Evolutionary conservation across 768 basidiomycete genomes (phyloP), one percentile per base, ranked within the genome.

Genomic region (Podaxis sp.): DNA sequence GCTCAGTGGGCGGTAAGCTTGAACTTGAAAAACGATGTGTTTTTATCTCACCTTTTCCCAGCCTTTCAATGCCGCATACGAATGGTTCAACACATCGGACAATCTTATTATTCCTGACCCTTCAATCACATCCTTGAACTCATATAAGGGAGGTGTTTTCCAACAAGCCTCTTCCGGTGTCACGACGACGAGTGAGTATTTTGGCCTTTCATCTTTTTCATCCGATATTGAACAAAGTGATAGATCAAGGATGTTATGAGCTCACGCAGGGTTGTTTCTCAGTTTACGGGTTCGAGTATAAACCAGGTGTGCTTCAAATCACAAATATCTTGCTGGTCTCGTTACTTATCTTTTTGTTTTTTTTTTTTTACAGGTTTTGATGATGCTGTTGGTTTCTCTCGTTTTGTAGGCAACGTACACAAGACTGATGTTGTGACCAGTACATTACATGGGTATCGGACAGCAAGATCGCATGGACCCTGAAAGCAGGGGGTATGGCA

Each of bases 121-220:
- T 1, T 73, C 72, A n/a, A 72, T 75, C 20, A 86, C 87, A 0
- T 60, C 66, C 24, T 72, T 87, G 48, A 94, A 94, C 69, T 63
- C 83, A 4, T 95, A 91, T 70, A 80, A 75, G 17, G 95, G 95
- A 48, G 90, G 89, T 53, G 82, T 82, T 8, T 91, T 84, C 71
- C 95, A 96, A 72, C 92, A 96, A 69, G 89, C 93, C 2, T 89
- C 89, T 0, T 95, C 93, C 4, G 87, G 78, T 20, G 77, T 94
- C 13, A 81, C 88, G 0, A 63, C 66, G 11, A 91, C 91, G 17
- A 80, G 84, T 86, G 66, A 68, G 80, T 69, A 37, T 8, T 7
- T 8, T 10, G 10, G 3, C 10, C n/a, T 33, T 13, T 22, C 6
- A 15, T 37, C 44, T n/a, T 49, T 17, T 20, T 8, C 17, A 5